These are phyloP conservation scores for Podila verticillata DNA, from an alignment of 192 early-diverging fungal genomes.

Conservation along the genomic window DNA sequence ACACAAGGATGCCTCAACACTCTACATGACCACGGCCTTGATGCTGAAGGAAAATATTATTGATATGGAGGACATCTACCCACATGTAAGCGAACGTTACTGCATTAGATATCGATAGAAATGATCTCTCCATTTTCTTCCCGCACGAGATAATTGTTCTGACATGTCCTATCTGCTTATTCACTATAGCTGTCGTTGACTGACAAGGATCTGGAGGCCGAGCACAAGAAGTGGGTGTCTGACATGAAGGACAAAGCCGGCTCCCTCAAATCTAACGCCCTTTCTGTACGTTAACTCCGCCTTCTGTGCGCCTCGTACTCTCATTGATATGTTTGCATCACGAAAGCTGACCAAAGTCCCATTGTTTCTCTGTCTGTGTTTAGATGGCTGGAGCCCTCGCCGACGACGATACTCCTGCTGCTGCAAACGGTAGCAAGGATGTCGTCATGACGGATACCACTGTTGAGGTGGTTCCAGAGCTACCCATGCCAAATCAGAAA, in stretches of 20 bases:
- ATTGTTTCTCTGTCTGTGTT: background rate
- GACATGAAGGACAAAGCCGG: slow-evolving; percentile 55
- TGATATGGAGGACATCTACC: slow-evolving; percentile 69
- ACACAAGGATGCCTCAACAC: slow-evolving; percentile 50
- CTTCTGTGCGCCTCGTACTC: background rate
- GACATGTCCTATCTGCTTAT: background rate
- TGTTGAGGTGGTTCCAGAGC: background rate
- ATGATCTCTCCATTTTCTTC: background rate
- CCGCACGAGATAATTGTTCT: background rate
- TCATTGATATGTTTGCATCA: background rate
- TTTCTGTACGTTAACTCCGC: slow-evolving; percentile 39
- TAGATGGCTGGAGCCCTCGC: slow-evolving; percentile 43
- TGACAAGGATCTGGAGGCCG: slow-evolving; percentile 60
- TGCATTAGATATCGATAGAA: background rate
- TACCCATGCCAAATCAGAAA: slow-evolving; percentile 67
- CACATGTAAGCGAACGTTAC: slow-evolving; percentile 55
- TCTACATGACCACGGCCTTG: slow-evolving; percentile 32
- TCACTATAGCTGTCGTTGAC: slow-evolving; percentile 53
- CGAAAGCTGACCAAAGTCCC: too few species aligned
- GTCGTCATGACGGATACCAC: background rate
- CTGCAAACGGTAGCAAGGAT: background rate
- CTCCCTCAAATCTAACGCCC: slow-evolving; percentile 53
- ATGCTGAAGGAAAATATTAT: slow-evolving; percentile 29
- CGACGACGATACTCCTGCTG: slow-evolving; percentile 7
- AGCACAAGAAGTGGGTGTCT: slow-evolving; percentile 55